A percentile compares a stretch with the other conserved stretches of the same genome.
These are phyloP conservation scores for Citrullus mucosospermus DNA, from an alignment of 306 rosid genomes.

Conservation along the genomic window DNA sequence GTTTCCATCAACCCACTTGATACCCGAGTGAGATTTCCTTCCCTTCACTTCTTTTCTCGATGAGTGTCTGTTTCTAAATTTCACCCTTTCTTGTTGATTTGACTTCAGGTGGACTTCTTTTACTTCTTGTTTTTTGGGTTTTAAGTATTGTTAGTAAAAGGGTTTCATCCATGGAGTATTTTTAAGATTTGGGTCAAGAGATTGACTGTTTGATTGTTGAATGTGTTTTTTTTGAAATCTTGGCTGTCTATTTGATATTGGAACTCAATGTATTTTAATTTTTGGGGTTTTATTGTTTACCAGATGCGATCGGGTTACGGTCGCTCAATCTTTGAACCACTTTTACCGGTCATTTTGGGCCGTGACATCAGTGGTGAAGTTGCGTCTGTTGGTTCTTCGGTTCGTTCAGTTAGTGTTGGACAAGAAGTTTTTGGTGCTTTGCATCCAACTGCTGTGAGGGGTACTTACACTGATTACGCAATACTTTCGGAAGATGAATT, in stretches of 20 bases:
- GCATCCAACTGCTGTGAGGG: conserved; percentile 96
- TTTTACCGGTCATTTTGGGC: conserved; percentile 76
- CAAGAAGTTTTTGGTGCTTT: conserved; percentile 91
- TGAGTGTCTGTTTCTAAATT: not conserved
- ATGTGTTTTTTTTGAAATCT: not conserved
- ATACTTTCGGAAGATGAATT: conserved; percentile 75
- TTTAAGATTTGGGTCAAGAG: not conserved
- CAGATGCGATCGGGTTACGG: conserved; percentile 96
- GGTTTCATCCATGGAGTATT: not conserved
- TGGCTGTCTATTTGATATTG: not conserved
- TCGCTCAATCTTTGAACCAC: conserved; percentile 61
- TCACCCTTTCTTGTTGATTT: not conserved
- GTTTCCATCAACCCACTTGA: conserved; percentile 80
- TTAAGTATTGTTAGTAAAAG: not conserved
- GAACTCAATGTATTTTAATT: not conserved
- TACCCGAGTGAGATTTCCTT: conserved; percentile 41
- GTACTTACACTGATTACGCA: conserved; percentile 89
- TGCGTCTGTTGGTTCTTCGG: conserved; percentile 63
- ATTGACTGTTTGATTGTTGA: not conserved
- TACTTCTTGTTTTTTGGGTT: not conserved
- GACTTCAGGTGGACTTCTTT: not conserved
- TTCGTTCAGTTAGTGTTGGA: conserved; percentile 42
- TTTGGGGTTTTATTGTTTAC: not conserved
- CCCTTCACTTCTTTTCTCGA: not conserved
- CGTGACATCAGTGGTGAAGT: conserved; percentile 96